Conservation (phyloP, 345 rosid species). For the Cardamine occulta region DNA sequence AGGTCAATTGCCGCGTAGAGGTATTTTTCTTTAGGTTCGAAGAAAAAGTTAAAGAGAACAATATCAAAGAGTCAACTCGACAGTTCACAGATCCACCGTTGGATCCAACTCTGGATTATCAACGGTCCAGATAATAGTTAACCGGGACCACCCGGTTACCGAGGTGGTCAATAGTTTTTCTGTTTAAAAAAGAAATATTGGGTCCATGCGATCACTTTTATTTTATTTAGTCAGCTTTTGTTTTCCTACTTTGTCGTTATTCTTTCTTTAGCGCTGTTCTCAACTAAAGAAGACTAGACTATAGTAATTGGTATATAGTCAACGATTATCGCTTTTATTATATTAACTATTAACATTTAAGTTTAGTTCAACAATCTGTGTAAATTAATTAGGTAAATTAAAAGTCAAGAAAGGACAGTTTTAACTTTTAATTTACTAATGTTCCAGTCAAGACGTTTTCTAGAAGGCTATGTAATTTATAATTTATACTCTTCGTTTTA, state of each 20-base stretch:
- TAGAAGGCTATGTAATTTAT: background rate
- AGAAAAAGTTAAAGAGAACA: constrained; percentile 20
- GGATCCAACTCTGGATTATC: constrained; percentile 12
- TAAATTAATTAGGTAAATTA: background rate
- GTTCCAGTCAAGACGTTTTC: constrained; percentile 22
- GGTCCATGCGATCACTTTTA: background rate
- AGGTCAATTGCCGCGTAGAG: background rate
- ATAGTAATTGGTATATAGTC: too few species aligned
- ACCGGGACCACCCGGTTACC: constrained; percentile 31
- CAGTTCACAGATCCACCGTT: constrained; percentile 38
- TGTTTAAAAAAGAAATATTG: constrained; percentile 1
- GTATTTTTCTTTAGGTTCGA: constrained; percentile 3
- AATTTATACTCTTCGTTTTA: too few species aligned
- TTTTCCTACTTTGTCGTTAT: background rate
- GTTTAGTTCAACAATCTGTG: constrained; percentile 17
- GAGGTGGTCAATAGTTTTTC: constrained; percentile 34
- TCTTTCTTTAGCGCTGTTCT: constrained; percentile 17
- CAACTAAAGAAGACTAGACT: constrained; percentile 11
- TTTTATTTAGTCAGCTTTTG: constrained; percentile 28
- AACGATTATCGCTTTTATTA: constrained; percentile 28
- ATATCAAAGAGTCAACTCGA: constrained; percentile 39
- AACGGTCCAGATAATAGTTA: constrained; percentile 25
- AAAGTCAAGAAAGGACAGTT: constrained; percentile 25
- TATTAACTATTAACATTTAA: background rate
- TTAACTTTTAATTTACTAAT: background rate